Percentiles rank a stretch among this genome's conserved stretches.
These are phyloP conservation scores for Annona squamosa DNA, from an alignment of 164 flowering plant species.

Conservation along the genomic window DNA sequence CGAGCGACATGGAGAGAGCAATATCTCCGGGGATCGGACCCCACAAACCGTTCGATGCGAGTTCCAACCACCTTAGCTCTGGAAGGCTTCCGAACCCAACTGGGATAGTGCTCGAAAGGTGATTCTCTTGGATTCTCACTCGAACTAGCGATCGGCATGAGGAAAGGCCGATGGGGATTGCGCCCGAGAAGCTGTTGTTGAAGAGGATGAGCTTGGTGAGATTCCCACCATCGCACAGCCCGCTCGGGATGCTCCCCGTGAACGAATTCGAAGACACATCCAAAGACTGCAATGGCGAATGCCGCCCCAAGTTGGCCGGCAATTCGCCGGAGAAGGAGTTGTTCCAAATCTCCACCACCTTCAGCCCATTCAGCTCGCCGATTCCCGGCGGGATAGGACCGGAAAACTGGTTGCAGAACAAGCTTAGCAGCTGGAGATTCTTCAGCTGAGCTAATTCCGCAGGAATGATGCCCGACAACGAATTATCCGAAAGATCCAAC, in stretches of 20 bases:
- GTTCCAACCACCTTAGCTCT: conserved; percentile 66
- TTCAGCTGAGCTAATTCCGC: conserved; percentile 43
- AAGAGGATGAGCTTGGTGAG: conserved; percentile 90
- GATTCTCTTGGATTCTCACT: conserved; percentile 76
- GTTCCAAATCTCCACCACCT: conserved; percentile 87
- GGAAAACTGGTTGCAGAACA: conserved; percentile 66
- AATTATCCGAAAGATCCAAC: conserved; percentile 79
- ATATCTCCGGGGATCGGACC: conserved; percentile 75
- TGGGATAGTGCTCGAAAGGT: conserved; percentile 66
- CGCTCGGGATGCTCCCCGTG: conserved; percentile 62
- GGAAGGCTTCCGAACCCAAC: conserved; percentile 64
- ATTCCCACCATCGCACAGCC: conserved; percentile 56
- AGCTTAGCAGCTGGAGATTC: conserved; percentile 62
- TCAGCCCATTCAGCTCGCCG: conserved; percentile 38
- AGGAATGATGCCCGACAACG: conserved; percentile 65
- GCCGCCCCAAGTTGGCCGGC: conserved; percentile 65
- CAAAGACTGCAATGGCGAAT: conserved; percentile 72
- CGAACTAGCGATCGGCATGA: conserved; percentile 64
- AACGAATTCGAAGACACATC: conserved; percentile 82
- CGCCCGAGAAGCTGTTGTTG: conserved; percentile 78
- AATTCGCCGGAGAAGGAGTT: conserved; percentile 72
- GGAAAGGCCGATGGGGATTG: conserved; percentile 51
- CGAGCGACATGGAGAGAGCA: conserved; percentile 55
- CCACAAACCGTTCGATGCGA: conserved; percentile 67
- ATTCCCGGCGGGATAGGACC: conserved; percentile 60